Evolutionary conservation across 306 rosid genomes (phyloP).

Genomic region (Acacia crassicarpa): DNA sequence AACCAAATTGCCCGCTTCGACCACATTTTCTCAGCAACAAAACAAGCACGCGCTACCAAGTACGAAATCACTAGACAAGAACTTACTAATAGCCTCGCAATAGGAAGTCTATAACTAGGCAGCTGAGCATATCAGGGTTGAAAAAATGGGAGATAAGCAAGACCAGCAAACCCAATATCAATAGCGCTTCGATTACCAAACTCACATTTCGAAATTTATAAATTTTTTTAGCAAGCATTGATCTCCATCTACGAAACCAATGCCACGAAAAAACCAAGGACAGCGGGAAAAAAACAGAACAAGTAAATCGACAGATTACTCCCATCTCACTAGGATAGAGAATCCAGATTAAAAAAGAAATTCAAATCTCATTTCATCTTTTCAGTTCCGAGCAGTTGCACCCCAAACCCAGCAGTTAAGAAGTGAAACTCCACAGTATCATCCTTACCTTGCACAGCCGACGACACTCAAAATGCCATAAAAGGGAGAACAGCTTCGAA

Average conservation of each 20-base stretch:
- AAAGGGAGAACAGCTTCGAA: conserved; percentile 25
- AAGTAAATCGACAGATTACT: conserved; percentile 19
- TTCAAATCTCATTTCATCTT: conserved; percentile 10
- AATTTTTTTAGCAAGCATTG: conserved; percentile 30
- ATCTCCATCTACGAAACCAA: conserved; percentile 33
- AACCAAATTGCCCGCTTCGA: conserved; percentile 8
- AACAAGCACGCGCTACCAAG: conserved; percentile 10
- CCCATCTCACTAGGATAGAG: not conserved
- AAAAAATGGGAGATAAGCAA: conserved; percentile 9
- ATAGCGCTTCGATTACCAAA: conserved; percentile 29
- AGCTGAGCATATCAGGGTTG: conserved; percentile 28
- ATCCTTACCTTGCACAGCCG: conserved; percentile 42
- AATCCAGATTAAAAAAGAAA: conserved; percentile 24
- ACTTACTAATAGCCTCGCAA: conserved; percentile 21
- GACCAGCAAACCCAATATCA: not conserved
- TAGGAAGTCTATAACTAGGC: not conserved
- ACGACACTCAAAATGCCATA: conserved; percentile 44
- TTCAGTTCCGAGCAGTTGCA: not conserved
- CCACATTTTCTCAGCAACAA: conserved; percentile 32
- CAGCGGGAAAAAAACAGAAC: not conserved
- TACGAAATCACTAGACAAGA: conserved; percentile 13
- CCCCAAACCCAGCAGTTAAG: not conserved
- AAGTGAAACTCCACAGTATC: not conserved
- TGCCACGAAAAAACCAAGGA: conserved; percentile 34
- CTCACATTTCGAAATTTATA: conserved; percentile 29